phyloP scores from a whole-genome alignment of 2,329 filamentous ascomycete genomes.

The Colletotrichum salicis region DNA sequence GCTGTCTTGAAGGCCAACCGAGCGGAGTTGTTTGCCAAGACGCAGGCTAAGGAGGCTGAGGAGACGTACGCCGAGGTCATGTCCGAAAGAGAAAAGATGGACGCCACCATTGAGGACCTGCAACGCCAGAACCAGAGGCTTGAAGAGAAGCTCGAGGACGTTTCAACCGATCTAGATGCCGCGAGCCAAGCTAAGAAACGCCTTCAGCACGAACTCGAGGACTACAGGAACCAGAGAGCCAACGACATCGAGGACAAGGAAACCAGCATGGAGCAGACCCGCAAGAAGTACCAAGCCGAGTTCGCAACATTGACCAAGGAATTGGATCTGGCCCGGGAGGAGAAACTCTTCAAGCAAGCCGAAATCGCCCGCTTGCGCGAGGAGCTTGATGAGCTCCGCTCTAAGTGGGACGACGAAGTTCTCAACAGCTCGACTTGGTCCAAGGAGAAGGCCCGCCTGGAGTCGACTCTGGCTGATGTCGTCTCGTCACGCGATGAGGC shows the following conservation, averaged over 20 bases:
- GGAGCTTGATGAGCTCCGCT: conserved; percentile 92
- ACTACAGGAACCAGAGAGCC: conserved; percentile 93
- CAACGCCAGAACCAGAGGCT: conserved; percentile 89
- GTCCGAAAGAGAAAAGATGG: conserved; percentile 91
- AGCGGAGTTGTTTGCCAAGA: conserved; percentile 93
- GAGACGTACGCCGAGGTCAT: conserved; percentile 90
- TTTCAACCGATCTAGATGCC: conserved; percentile 87
- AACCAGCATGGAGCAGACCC: conserved; percentile 93
- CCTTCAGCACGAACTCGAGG: conserved; percentile 95
- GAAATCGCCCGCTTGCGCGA: conserved; percentile 92
- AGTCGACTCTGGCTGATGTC: conserved; percentile 88
- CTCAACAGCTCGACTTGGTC: conserved; percentile 98
- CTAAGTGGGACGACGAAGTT: conserved; percentile 98
- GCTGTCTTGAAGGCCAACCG: conserved; percentile 90
- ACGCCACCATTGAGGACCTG: conserved; percentile 86
- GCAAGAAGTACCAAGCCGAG: conserved; percentile 96
- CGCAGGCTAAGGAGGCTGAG: conserved; percentile 89
- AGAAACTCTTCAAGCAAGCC: conserved; percentile 83
- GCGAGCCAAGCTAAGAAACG: conserved; percentile 91
- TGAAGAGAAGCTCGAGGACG: conserved; percentile 90
- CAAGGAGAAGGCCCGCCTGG: conserved; percentile 94
- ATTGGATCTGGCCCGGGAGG: conserved; percentile 91
- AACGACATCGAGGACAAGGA: conserved; percentile 98
- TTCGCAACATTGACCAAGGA: conserved; percentile 91
- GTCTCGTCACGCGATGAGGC: conserved; percentile 94